Evolutionary conservation across 495 filamentous ascomycete genomes (phyloP).

Genomic region (Tuber melanosporum): DNA sequence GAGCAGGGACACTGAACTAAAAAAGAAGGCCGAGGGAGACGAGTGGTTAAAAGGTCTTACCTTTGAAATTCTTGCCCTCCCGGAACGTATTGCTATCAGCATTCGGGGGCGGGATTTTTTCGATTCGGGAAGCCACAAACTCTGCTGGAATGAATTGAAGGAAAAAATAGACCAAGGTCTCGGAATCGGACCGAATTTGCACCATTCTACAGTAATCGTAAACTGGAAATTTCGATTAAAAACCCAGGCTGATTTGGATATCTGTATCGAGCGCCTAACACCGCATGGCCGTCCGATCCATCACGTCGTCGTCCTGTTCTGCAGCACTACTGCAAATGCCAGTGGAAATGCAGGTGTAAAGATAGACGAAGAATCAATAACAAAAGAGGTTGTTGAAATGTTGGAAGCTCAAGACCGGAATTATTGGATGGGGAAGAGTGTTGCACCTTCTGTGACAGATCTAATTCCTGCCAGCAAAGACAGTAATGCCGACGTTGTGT

Average conservation of each 20-base stretch:
- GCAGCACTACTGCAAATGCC: not conserved
- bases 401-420: conserved; percentile 8
- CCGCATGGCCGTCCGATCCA: not conserved
- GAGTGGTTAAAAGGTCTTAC: not conserved
- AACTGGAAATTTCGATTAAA: conserved; percentile 13
- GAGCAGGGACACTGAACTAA: not conserved
- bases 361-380: conserved; percentile 7
- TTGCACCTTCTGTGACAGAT: not conserved
- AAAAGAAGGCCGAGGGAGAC: not conserved
- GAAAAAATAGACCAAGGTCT: not conserved
- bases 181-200: not conserved
- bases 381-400: not conserved
- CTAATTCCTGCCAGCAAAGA: conserved; percentile 1
- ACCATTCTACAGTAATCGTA: conserved; percentile 4
- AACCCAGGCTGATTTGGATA: conserved; percentile 14
- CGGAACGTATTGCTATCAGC: not conserved
- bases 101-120: conserved; percentile 2
- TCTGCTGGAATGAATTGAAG: conserved; percentile 1
- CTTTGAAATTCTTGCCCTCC: conserved; percentile 1
- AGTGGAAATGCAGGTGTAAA: not conserved
- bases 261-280: conserved; percentile 8
- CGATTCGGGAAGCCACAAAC: conserved; percentile 1
- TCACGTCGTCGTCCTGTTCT: conserved; percentile 13
- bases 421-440: conserved; percentile 2
- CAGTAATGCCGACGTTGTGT: not conserved